Evolutionary conservation across 306 rosid genomes (phyloP).

Genomic region (Oemleria cerasiformis): DNA sequence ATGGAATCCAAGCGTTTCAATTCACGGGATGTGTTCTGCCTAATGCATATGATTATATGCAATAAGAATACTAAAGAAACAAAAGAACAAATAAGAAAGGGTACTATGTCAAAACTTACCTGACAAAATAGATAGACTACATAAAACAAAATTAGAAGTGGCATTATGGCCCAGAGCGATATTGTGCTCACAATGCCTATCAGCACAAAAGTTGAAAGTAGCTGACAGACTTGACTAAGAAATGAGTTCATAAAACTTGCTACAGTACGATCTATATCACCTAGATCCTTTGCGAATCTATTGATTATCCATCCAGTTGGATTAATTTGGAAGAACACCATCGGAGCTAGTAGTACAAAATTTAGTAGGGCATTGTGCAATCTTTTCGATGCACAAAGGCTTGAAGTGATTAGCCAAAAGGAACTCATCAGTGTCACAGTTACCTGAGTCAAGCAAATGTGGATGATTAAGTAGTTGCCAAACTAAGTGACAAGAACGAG

Average conservation of each 20-base stretch:
- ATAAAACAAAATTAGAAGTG: conserved; percentile 73
- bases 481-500: neutral
- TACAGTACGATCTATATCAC: conserved; percentile 70
- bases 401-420: conserved; percentile 72
- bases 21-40: conserved; percentile 79
- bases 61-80: neutral
- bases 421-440: conserved; percentile 63
- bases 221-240: conserved; percentile 77
- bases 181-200: conserved; percentile 82
- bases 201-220: conserved; percentile 74
- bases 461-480: neutral
- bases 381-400: conserved; percentile 64
- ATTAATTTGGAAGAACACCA: conserved; percentile 87
- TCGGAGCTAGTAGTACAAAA: conserved; percentile 65
- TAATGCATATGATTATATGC: neutral
- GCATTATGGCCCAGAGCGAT: conserved; percentile 88
- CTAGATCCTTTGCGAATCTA: conserved; percentile 77
- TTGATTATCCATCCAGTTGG: conserved; percentile 86
- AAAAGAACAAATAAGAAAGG: neutral
- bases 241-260: conserved; percentile 44
- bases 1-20: conserved; percentile 85
- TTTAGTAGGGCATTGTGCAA: conserved; percentile 63
- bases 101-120: conserved; percentile 34
- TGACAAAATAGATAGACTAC: conserved; percentile 77
- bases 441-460: conserved; percentile 49